phyloP scores from a whole-genome alignment of 148 eudicot species.

The Persicaria maculosa region DNA sequence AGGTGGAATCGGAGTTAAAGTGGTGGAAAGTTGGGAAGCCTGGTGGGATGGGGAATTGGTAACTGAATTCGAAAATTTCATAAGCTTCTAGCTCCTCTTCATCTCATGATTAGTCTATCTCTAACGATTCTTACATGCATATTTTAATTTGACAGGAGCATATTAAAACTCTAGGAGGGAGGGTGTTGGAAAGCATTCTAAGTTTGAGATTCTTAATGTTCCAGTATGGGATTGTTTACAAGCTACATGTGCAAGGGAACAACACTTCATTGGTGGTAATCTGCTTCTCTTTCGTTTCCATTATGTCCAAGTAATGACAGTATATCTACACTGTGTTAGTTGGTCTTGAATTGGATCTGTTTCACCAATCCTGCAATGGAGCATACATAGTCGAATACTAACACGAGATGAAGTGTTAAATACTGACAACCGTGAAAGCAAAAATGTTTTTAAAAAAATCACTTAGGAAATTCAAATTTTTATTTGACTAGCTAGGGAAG shows the following conservation, averaged over 20 bases:
- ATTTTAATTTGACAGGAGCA: conserved; percentile 47
- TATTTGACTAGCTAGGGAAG: too few species aligned
- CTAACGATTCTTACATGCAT: not conserved
- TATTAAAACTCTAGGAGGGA: conserved; percentile 66
- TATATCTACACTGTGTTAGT: too few species aligned
- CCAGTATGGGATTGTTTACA: conserved; percentile 93
- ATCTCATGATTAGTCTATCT: not conserved
- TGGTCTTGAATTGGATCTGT: too few species aligned
- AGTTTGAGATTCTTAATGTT: conserved; percentile 90
- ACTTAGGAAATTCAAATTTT: too few species aligned
- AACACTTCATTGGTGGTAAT: conserved; percentile 71
- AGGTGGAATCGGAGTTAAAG: conserved; percentile 97
- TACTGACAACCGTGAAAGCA: too few species aligned
- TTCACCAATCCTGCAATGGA: too few species aligned
- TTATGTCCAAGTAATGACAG: too few species aligned
- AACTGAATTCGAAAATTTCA: conserved; percentile 5
- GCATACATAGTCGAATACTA: too few species aligned
- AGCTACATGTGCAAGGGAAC: conserved; percentile 59
- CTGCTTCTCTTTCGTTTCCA: not conserved
- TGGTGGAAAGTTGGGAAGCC: conserved; percentile 99
- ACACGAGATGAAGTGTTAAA: too few species aligned
- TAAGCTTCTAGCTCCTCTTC: not conserved
- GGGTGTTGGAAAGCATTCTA: conserved; percentile 78
- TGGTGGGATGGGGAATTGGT: conserved; percentile 99
- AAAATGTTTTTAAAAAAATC: too few species aligned